These are phyloP conservation scores for Guyanaporus albipodus DNA, from an alignment of 768 basidiomycete genomes.

Conservation along the genomic window DNA sequence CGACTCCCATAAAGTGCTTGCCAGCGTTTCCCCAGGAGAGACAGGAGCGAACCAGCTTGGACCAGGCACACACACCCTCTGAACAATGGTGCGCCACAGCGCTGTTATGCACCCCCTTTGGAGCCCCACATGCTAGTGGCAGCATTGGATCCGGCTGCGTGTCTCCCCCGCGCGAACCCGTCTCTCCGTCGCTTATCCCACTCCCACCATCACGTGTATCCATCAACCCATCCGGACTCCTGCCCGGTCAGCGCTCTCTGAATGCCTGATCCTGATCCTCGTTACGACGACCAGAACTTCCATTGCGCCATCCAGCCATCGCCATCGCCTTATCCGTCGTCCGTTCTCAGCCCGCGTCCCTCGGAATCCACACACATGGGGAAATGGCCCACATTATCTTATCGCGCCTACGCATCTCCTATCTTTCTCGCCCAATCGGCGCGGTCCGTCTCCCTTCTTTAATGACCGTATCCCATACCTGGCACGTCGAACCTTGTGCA, in stretches of 20 bases:
- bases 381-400: constrained; percentile 16
- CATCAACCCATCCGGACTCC: too few species aligned
- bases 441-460: constrained; percentile 4
- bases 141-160: not conserved
- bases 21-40: not conserved
- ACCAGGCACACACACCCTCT: too few species aligned
- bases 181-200: too few species aligned
- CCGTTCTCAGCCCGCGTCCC: constrained; percentile 8
- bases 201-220: constrained; percentile 2
- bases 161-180: too few species aligned
- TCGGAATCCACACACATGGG: constrained; percentile 11
- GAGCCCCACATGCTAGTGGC: constrained; percentile 1
- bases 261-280: constrained; percentile 1
- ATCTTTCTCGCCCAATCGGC: constrained; percentile 7
- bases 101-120: too few species aligned
- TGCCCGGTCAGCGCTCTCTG: too few species aligned
- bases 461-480: constrained; percentile 15
- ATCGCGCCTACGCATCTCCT: constrained; percentile 9
- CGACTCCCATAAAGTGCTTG: constrained; percentile 1
- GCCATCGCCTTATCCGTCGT: constrained; percentile 1
- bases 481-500: constrained; percentile 1
- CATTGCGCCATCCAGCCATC: not conserved
- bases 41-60: too few species aligned
- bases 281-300: not conserved
- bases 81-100: too few species aligned